These are phyloP conservation scores for Xylogone sp. DNA, from an alignment of 2,329 filamentous ascomycete genomes.

Conservation along the genomic window DNA sequence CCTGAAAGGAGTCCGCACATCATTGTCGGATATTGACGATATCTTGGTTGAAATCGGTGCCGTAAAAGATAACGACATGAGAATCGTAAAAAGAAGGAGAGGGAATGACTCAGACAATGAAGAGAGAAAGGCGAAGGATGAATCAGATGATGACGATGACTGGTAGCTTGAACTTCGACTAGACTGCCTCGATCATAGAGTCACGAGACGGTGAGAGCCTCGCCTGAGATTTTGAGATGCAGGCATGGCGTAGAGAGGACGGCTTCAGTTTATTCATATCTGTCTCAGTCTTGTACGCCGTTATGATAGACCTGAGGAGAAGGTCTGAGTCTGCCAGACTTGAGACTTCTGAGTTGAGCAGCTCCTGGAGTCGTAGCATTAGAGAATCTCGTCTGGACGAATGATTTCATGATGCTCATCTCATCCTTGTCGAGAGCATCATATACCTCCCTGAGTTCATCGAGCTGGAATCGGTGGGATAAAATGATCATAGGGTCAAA, in stretches of 20 bases:
- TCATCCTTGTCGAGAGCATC: constrained; percentile 54
- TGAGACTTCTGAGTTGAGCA: constrained; percentile 43
- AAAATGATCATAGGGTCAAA: constrained; percentile 79
- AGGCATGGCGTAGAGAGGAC: background rate
- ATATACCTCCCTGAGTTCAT: constrained; percentile 68
- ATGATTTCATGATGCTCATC: constrained; percentile 79
- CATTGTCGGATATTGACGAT: constrained; percentile 72
- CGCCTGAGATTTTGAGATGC: background rate
- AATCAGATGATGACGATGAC: constrained; percentile 41
- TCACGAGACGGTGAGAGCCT: too few species aligned
- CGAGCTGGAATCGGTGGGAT: constrained; percentile 70
- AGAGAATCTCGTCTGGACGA: constrained; percentile 55
- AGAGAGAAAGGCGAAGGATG: constrained; percentile 17
- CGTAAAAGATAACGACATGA: constrained; percentile 72
- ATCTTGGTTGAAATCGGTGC: constrained; percentile 80
- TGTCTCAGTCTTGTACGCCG: background rate
- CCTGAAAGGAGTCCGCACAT: constrained; percentile 68
- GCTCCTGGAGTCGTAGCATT: constrained; percentile 44
- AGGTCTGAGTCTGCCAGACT: constrained; percentile 13
- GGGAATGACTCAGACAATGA: constrained; percentile 27
- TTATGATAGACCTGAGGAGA: constrained; percentile 4
- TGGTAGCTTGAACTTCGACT: constrained; percentile 45
- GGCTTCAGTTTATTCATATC: background rate
- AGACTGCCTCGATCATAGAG: too few species aligned
- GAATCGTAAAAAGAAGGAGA: constrained; percentile 45